Evolutionary conservation across 148 eudicot species (phyloP).

Genomic region (Camellia granthamiana): DNA sequence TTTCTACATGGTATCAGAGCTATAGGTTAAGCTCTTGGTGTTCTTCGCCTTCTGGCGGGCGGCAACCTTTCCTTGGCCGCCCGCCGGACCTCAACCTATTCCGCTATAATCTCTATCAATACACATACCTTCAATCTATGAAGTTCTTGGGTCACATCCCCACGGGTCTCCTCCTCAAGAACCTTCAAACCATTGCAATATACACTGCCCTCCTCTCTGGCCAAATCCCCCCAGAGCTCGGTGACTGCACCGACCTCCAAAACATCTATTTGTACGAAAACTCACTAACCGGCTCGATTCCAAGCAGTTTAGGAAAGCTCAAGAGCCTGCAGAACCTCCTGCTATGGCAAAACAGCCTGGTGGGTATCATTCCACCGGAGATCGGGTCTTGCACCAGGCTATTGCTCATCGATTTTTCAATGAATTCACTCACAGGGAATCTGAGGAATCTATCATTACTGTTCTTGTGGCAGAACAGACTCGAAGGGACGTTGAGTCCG

Average conservation of each 20-base stretch:
- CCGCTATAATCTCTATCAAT: too few relatives aligned
- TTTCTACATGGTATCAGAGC: too few relatives aligned
- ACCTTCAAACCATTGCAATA: constrained; percentile 68
- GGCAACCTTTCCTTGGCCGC: too few relatives aligned
- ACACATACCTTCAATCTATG: too few relatives aligned
- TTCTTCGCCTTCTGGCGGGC: too few relatives aligned
- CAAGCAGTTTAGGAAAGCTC: constrained; percentile 51
- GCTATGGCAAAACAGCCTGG: constrained; percentile 78
- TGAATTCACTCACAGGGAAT: constrained; percentile 73
- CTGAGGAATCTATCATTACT: constrained; percentile 51
- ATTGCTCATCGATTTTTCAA: constrained; percentile 55
- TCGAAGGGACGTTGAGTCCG: constrained; percentile 56
- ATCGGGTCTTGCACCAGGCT: constrained; percentile 47
- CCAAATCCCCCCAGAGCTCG: constrained; percentile 76
- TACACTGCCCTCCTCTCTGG: constrained; percentile 85
- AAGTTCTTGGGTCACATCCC: too few relatives aligned
- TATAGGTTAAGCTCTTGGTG: too few relatives aligned
- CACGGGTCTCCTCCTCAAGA: too few relatives aligned
- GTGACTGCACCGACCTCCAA: constrained; percentile 54
- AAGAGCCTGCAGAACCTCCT: constrained; percentile 53
- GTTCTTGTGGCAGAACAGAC: constrained; percentile 75
- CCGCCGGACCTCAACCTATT: too few relatives aligned
- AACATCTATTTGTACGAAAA: constrained; percentile 80
- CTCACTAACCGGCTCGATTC: constrained; percentile 74
- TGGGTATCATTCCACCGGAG: constrained; percentile 71